A percentile compares a stretch with the other conserved stretches of the same genome.
These are phyloP conservation scores for Sporothrix mexicana DNA, from an alignment of 2,329 filamentous ascomycete species.

Conservation along the genomic window DNA sequence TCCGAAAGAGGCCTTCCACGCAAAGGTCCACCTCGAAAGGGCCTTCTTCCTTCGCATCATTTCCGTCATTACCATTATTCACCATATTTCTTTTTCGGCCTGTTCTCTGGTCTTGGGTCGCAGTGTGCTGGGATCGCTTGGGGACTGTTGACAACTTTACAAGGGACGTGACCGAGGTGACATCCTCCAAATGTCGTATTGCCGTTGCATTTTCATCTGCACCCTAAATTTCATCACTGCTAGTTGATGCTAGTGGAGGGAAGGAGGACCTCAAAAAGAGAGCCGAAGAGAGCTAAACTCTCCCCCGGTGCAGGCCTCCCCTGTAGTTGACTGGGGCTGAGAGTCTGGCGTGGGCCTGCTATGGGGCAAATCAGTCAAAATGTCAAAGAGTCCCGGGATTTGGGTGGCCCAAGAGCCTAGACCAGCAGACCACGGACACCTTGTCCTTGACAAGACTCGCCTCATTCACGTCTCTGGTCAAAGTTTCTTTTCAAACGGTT, in stretches of 20 bases:
- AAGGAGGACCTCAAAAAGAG: no score
- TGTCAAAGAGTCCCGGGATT: constrained; percentile 14
- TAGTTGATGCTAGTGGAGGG: no score
- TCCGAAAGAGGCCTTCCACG: no score
- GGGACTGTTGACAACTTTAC: no score
- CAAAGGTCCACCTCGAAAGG: no score
- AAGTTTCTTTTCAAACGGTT: not conserved
- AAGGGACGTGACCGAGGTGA: no score
- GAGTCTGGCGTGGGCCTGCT: not conserved
- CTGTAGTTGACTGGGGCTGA: not conserved
- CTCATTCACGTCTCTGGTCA: not conserved
- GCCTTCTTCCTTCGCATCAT: not conserved
- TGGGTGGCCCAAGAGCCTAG: no score
- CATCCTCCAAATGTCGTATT: not conserved
- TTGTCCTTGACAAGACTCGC: not conserved
- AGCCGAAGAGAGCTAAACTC: not conserved
- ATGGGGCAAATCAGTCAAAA: not conserved
- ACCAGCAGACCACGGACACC: no score
- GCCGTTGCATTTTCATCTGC: not conserved
- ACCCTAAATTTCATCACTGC: not conserved
- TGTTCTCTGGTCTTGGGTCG: not conserved
- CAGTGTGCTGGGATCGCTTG: not conserved
- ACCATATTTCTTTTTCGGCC: not conserved
- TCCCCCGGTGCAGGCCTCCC: not conserved
- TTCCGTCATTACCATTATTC: not conserved